Evolutionary conservation across 805 yeast genomes (phyloP).

Genomic region (Wickerhamiella spandovensis): DNA sequence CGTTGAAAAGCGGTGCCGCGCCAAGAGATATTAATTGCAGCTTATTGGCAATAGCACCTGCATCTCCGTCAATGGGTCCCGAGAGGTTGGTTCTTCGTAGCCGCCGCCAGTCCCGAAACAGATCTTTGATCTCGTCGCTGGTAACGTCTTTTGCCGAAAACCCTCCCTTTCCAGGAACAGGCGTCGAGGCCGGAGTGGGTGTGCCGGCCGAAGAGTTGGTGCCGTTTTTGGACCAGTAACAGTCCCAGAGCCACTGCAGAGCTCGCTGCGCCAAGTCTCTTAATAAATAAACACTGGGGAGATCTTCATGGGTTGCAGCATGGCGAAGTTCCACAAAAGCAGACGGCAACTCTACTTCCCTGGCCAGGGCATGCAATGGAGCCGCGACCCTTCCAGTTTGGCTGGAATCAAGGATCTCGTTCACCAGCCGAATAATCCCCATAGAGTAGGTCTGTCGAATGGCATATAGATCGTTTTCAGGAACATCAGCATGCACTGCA

Average conservation of each 20-base stretch:
- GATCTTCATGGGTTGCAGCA: constrained; percentile 74
- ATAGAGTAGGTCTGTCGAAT: constrained; percentile 17
- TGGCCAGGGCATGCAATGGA: constrained; percentile 66
- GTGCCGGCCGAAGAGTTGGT: constrained; percentile 7
- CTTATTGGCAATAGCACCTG: constrained; percentile 1
- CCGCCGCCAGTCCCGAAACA: constrained; percentile 37
- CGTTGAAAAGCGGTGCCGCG: constrained; percentile 3
- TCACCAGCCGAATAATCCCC: constrained; percentile 71
- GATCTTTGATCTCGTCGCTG: constrained; percentile 21
- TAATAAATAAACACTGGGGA: constrained; percentile 62
- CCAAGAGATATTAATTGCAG: constrained; percentile 1
- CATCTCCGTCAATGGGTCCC: constrained; percentile 2
- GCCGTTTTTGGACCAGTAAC: constrained; percentile 46
- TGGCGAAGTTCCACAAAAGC: constrained; percentile 85
- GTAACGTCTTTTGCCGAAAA: background rate
- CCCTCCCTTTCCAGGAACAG: constrained; percentile 13
- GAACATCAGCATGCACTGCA: constrained; percentile 15
- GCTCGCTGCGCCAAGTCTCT: constrained; percentile 48
- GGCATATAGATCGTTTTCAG: constrained; percentile 15
- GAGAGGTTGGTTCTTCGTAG: constrained; percentile 35
- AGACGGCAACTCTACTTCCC: constrained; percentile 52
- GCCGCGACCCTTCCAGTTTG: constrained; percentile 71
- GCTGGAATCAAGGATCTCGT: constrained; percentile 76
- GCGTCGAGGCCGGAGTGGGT: constrained; percentile 15
- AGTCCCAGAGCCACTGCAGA: constrained; percentile 55